A percentile compares a stretch with the other conserved stretches of the same genome.
Conservation (phyloP, 192 early-diverging fungal genomes). For the Entophlyctis luteolus region DNA sequence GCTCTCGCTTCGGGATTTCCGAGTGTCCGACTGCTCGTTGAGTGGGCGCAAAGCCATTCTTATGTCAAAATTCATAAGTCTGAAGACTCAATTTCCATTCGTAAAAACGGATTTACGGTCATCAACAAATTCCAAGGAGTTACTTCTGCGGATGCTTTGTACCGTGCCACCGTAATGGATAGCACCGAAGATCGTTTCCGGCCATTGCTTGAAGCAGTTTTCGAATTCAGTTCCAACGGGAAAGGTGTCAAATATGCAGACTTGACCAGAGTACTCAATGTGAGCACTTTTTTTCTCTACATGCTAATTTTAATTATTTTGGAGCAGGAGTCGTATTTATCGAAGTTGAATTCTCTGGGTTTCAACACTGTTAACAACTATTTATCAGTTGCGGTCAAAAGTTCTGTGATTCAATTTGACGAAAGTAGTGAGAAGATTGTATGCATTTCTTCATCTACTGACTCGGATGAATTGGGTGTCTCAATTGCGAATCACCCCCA, state of each 20-base stretch:
- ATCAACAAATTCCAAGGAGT: not conserved
- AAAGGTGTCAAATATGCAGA: not conserved
- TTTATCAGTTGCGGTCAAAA: too few relatives aligned
- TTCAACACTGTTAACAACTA: too few relatives aligned
- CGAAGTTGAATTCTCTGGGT: too few relatives aligned
- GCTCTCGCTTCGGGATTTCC: not conserved
- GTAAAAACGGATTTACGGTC: not conserved
- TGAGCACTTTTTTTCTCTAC: too few relatives aligned
- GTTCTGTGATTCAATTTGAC: too few relatives aligned
- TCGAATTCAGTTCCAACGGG: not conserved
- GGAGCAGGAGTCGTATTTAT: too few relatives aligned
- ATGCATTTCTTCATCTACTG: too few relatives aligned
- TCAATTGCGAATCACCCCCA: too few relatives aligned
- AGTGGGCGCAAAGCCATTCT: not conserved
- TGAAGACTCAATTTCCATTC: not conserved
- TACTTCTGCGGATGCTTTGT: not conserved
- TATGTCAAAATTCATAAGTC: not conserved
- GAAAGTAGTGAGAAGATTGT: too few relatives aligned
- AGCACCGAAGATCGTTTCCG: not conserved
- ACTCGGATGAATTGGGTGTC: too few relatives aligned
- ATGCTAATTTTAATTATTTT: too few relatives aligned
- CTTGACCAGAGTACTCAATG: not conserved
- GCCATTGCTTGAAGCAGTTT: not conserved
- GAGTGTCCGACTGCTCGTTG: not conserved
- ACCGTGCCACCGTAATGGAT: not conserved